Evolutionary conservation across 2,329 filamentous ascomycete genomes (phyloP).

Genomic region (Epicoccum sorghinum): DNA sequence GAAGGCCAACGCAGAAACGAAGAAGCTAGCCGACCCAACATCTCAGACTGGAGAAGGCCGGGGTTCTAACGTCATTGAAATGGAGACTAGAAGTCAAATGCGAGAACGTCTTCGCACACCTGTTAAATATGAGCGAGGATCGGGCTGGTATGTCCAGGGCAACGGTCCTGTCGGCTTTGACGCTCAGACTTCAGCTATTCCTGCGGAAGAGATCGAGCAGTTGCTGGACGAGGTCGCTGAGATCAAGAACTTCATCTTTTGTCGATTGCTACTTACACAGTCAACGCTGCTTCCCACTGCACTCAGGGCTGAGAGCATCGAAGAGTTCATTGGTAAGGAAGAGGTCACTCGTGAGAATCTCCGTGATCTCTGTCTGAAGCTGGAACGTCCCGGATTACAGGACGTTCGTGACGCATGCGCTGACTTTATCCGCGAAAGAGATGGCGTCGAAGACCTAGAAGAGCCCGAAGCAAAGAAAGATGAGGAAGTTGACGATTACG

Average conservation of each 20-base stretch:
- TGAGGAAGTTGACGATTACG: slow-evolving; percentile 23
- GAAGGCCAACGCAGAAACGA: slow-evolving; percentile 32
- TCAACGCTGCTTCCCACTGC: slow-evolving; percentile 55
- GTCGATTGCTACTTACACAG: slow-evolving; percentile 55
- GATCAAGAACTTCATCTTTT: slow-evolving; percentile 58
- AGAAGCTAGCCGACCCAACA: slow-evolving; percentile 26
- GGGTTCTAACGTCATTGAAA: slow-evolving; percentile 48
- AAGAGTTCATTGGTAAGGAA: slow-evolving; percentile 53
- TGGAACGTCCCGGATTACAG: slow-evolving; percentile 57
- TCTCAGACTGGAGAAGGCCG: slow-evolving; percentile 21
- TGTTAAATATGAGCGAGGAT: slow-evolving; percentile 42
- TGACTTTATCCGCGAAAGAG: slow-evolving; percentile 53
- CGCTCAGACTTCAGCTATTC: slow-evolving; percentile 47
- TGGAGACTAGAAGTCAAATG: slow-evolving; percentile 53
- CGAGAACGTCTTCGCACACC: slow-evolving; percentile 50
- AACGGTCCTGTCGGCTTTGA: slow-evolving; percentile 38
- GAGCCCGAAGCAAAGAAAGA: slow-evolving; percentile 29
- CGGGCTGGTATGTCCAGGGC: slow-evolving; percentile 44
- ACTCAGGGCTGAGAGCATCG: slow-evolving; percentile 51
- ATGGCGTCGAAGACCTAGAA: slow-evolving; percentile 44
- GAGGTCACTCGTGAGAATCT: slow-evolving; percentile 53
- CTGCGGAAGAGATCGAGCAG: slow-evolving; percentile 52
- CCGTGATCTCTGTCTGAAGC: slow-evolving; percentile 55
- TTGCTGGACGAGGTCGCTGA: slow-evolving; percentile 55
- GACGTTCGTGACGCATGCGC: slow-evolving; percentile 59